phyloP scores from a whole-genome alignment of 208 protist species.

The Leishmania aethiopica region DNA sequence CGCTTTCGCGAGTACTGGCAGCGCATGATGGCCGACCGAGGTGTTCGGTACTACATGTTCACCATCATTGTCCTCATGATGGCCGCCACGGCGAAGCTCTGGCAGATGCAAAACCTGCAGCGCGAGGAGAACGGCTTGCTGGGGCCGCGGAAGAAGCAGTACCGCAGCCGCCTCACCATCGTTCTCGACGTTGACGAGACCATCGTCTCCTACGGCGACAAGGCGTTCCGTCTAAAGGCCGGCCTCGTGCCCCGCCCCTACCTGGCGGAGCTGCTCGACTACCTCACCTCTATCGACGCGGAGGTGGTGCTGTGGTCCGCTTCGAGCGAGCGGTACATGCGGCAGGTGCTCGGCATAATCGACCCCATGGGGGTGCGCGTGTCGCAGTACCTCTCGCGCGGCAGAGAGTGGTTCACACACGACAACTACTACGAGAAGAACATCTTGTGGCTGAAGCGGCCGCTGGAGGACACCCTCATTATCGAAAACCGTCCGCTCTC shows the following conservation, averaged over 20 bases:
- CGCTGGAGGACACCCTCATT: slow-evolving; percentile 79
- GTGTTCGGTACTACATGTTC: slow-evolving; percentile 81
- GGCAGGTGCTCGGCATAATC: slow-evolving; percentile 80
- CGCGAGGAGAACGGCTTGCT: slow-evolving; percentile 56
- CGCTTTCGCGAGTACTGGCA: slow-evolving; percentile 79
- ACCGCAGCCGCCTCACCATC: slow-evolving; percentile 81
- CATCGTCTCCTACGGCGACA: slow-evolving; percentile 90
- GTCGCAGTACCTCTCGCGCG: slow-evolving; percentile 76
- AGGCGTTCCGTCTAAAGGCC: slow-evolving; percentile 88
- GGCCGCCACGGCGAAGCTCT: slow-evolving; percentile 57
- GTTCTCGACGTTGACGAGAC: slow-evolving; percentile 92
- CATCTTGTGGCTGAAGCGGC: slow-evolving; percentile 82
- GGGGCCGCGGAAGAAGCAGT: slow-evolving; percentile 81
- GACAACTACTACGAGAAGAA: slow-evolving; percentile 93
- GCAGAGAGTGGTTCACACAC: slow-evolving; percentile 71
- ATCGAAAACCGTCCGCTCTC: slow-evolving; percentile 84
- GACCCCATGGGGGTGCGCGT: slow-evolving; percentile 80
- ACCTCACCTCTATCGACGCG: slow-evolving; percentile 82
- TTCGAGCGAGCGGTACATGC: slow-evolving; percentile 89
- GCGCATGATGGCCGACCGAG: slow-evolving; percentile 69
- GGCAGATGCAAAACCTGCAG: slow-evolving; percentile 62
- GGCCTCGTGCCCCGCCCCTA: slow-evolving; percentile 81
- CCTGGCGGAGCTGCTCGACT: slow-evolving; percentile 87
- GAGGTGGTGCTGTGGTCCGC: slow-evolving; percentile 91
- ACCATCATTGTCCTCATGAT: slow-evolving; percentile 61